These are phyloP conservation scores for Boletus tomentosulus DNA, from an alignment of 768 basidiomycete genomes.

Conservation along the genomic window DNA sequence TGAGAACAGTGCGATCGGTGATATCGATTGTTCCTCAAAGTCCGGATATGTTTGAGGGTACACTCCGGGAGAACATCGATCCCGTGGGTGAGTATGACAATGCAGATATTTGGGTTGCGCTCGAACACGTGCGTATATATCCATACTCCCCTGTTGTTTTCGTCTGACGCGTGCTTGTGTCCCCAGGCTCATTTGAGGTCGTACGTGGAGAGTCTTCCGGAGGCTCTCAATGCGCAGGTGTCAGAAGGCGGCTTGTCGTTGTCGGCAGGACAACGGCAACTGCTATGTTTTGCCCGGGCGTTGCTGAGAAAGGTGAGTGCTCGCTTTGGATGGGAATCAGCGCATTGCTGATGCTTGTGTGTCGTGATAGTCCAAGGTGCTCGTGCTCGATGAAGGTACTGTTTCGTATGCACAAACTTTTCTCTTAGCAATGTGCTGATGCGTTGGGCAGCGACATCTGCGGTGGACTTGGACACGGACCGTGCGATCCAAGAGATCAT, in stretches of 20 bases:
- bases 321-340: not conserved
- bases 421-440: not conserved
- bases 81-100: slow-evolving; percentile 74
- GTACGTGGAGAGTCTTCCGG: slow-evolving; percentile 61
- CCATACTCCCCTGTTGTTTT: not conserved
- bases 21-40: slow-evolving; percentile 87
- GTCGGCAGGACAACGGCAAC: slow-evolving; percentile 80
- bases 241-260: slow-evolving; percentile 79
- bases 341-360: not conserved
- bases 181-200: slow-evolving; percentile 60
- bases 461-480: slow-evolving; percentile 91
- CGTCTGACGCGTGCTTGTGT: not conserved
- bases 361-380: slow-evolving; percentile 64
- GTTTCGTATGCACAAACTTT: not conserved
- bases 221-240: slow-evolving; percentile 67
- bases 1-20: slow-evolving; percentile 54
- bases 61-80: slow-evolving; percentile 84
- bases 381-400: slow-evolving; percentile 86
- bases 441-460: slow-evolving; percentile 62
- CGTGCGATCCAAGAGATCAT: slow-evolving; percentile 85
- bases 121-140: slow-evolving; percentile 50
- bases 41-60: slow-evolving; percentile 67
- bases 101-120: slow-evolving; percentile 80
- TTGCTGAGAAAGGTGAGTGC: slow-evolving; percentile 61
- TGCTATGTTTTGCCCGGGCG: slow-evolving; percentile 86